Conservation (phyloP, 768 basidiomycete genomes). For the Leccinum incarnatum region DNA sequence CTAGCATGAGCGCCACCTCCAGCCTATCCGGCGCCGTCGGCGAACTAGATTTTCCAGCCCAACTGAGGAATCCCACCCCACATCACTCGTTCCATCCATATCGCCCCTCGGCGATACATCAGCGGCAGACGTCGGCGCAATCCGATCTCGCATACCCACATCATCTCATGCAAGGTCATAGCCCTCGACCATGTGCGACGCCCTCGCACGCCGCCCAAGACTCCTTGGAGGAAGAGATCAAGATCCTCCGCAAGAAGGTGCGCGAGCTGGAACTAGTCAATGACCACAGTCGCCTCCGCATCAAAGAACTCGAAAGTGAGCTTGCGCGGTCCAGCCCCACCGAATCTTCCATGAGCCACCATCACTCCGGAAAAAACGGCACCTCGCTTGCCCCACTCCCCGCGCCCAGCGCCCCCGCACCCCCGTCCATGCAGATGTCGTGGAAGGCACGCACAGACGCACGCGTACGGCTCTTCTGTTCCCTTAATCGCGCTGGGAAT, state of each 20-base stretch:
- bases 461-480: conserved; percentile 69
- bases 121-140: conserved; percentile 22
- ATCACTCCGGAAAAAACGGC: conserved; percentile 3
- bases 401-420: conserved; percentile 33
- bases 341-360: conserved; percentile 22
- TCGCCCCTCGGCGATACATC: conserved; percentile 21
- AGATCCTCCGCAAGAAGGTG: conserved; percentile 53
- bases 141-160: conserved; percentile 21
- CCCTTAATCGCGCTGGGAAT: conserved; percentile 83
- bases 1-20: conserved; percentile 44
- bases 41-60: conserved; percentile 42
- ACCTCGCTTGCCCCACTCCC: conserved; percentile 16
- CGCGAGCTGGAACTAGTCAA: conserved; percentile 64
- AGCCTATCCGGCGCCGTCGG: conserved; percentile 65
- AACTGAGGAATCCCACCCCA: conserved; percentile 29
- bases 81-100: conserved; percentile 29
- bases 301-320: conserved; percentile 47
- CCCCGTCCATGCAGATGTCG: conserved; percentile 45
- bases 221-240: conserved; percentile 48
- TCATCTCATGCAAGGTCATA: conserved; percentile 14
- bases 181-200: conserved; percentile 20
- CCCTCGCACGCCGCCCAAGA: conserved; percentile 18
- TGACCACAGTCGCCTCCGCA: conserved; percentile 46
- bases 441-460: conserved; percentile 77
- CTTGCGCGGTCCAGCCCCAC: conserved; percentile 34